Base-by-base conservation (phyloP, 2,329 filamentous ascomycete species). In the Fusarium caatingaense region DNA sequence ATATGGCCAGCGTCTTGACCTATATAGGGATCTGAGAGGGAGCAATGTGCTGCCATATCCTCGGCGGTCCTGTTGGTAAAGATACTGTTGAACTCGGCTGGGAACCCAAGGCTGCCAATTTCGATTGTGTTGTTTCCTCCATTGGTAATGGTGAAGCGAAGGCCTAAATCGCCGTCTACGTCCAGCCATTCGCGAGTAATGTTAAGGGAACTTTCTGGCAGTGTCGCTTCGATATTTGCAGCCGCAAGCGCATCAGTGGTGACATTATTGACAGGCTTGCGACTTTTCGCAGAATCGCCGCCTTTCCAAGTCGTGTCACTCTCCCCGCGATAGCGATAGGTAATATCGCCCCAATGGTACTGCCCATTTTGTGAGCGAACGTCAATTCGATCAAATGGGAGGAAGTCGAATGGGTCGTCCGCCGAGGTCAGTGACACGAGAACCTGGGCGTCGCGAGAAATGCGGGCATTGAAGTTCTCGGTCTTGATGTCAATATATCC, bases 21-120 rank as follows among this genome's bases (percentile, higher is more conserved):
- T n/a, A 89, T 84, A 56, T 88, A 89, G 0, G 88, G 87, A 59
- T 90, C 88, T 0, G 85, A 81, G 5, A 89, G 80, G 1, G 85
- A 86, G 72, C 88, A 89, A 27, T 82, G 80, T 0, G 78, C 76
- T 56, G 84, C 82, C 9, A 84, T 87, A 9, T 87, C 82, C 4
- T 78, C 77, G 0, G 86, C 82, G 2, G 78, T 76, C 11, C 86
- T 82, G 46, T 80, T 80, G 15, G 83, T 87, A 72, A 89, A 89
- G 69, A 90, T 88, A 74, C 85, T 89, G 78, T 89, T 89, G 78
- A 89, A 88, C 73, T 88, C 86, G 21, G 86, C 82, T 0, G 87
- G 87, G 53, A 90, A 84, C 0, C 87, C 88, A 3, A 89, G 79
- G 49, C 84, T 84, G 3, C 88, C 88, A 8, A 90, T 76, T 61